Evolutionary conservation across 2,329 filamentous ascomycete species (phyloP).

Genomic region (Didymella glomerata): DNA sequence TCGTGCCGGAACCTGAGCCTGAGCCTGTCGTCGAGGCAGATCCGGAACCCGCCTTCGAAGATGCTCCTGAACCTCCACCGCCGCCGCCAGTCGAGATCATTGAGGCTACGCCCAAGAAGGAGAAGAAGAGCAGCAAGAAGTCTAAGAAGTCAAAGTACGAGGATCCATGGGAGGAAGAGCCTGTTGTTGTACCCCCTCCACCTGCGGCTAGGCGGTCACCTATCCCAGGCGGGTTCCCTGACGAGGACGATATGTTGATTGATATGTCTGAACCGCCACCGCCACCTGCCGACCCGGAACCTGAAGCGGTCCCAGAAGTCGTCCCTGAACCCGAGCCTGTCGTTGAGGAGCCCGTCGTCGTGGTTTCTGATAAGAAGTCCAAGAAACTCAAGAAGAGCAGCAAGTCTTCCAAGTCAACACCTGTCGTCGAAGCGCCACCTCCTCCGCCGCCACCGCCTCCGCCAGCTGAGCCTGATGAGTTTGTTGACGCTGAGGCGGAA

Average conservation of each 20-base stretch:
- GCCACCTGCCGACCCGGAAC: constrained; percentile 49
- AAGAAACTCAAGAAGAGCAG: constrained; percentile 48
- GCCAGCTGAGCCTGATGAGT: constrained; percentile 34
- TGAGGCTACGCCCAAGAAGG: constrained; percentile 21
- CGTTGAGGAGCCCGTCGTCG: constrained; percentile 13
- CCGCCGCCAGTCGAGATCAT: constrained; percentile 25
- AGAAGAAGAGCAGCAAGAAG: constrained; percentile 23
- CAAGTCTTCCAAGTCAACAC: constrained; percentile 28
- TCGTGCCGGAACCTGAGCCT: constrained; percentile 28
- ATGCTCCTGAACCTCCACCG: constrained; percentile 29
- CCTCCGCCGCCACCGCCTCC: constrained; percentile 40
- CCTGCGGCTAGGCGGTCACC: constrained; percentile 44
- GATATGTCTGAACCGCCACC: constrained; percentile 55
- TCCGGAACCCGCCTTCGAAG: constrained; percentile 38
- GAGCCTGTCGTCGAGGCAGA: constrained; percentile 37
- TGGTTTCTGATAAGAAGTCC: constrained; percentile 45
- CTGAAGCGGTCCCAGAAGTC: constrained; percentile 32
- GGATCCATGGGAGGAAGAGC: constrained; percentile 25
- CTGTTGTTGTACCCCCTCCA: constrained; percentile 23
- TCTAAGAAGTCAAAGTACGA: constrained; percentile 15
- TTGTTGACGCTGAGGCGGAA: constrained; percentile 33
- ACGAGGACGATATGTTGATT: constrained; percentile 53
- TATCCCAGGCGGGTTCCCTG: constrained; percentile 58
- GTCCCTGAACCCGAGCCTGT: constrained; percentile 22
- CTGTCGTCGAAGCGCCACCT: constrained; percentile 43